Evolutionary conservation across 805 yeast species (phyloP), one percentile per base, ranked within the genome.

Genomic region (Blastobotrys parvus): DNA sequence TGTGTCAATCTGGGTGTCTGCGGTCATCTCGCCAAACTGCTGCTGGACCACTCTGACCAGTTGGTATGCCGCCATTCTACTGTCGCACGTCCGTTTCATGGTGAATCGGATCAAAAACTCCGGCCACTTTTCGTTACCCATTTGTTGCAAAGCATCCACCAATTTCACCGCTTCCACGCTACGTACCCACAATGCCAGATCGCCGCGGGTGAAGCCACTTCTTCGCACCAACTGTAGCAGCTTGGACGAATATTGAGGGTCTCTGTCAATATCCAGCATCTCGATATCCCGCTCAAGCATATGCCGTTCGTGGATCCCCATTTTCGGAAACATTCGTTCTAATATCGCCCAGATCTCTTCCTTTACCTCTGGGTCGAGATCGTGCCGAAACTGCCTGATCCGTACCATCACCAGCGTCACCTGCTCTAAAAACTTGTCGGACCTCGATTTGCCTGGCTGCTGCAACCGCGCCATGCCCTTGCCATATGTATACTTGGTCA

Each of bases 71-170:
- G 52, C 57, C 11, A 47, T 16, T 10, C 59, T 44, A 3, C 53
- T 40, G 2, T 22, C 21, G 37, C 51, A 45, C 13, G 41, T 43
- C 22, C 64, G 51, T 32, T 55, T 44, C 17, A 56, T 40, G 0
- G 58, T 54, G 45, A 53, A 52, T 5, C 52, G 40, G 17, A 54
- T 38, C 27, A 60, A 42, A 35, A 58, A 58, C 13, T 41, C 43
- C 4, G 64, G 63, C 64, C 64, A 59, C 4, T 15, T 11, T 8
- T 25, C 11, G 7, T 25, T 25, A 25, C 10, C 7, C 29, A 25
- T 25, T 8, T 7, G 11, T 25, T 25, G 29, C 11, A 25, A 11
- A 8, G 61, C 58, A 10, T 35, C 42, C 1, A 40, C 15, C 10
- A 57, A 29, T 1, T 49, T 39, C 0, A 43, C 31, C 1, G 57